Evolutionary conservation across 108 stramenopile genomes (phyloP).

Genomic region (Cyclostephanos invisitatus): DNA sequence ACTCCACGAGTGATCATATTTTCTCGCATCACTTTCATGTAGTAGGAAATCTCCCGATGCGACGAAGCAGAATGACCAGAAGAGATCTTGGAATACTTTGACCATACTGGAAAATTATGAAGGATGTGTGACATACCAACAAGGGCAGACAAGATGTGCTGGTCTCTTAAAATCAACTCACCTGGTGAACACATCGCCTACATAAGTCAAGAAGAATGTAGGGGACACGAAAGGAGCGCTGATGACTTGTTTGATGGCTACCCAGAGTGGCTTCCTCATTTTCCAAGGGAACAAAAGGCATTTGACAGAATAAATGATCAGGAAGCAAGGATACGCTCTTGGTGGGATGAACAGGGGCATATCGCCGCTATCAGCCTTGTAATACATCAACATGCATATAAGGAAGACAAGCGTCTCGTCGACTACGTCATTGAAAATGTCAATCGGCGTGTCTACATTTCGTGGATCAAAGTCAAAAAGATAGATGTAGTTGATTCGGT

Average conservation of each 20-base stretch:
- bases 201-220: conserved; percentile 84
- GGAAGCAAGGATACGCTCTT: conserved; percentile 75
- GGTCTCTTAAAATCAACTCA: conserved; percentile 1
- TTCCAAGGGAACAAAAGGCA: conserved; percentile 79
- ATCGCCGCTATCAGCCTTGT: conserved; percentile 60
- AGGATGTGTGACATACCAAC: conserved; percentile 47
- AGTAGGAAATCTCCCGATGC: conserved; percentile 80
- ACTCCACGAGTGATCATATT: conserved; percentile 48
- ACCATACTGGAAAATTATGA: conserved; percentile 61
- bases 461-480: conserved; percentile 88
- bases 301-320: conserved; percentile 71
- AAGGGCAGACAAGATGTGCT: neutral
- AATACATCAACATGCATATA: conserved; percentile 8
- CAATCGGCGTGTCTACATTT: conserved; percentile 68
- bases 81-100: conserved; percentile 90
- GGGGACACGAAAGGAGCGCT: conserved; percentile 76
- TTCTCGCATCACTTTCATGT: conserved; percentile 40
- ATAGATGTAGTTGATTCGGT: conserved; percentile 89
- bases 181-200: conserved; percentile 85
- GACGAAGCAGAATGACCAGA: conserved; percentile 87
- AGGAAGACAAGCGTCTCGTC: conserved; percentile 81
- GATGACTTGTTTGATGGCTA: conserved; percentile 67
- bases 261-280: conserved; percentile 81
- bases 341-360: conserved; percentile 79
- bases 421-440: conserved; percentile 83